Conservation (phyloP, 805 yeast genomes). For the Pichia phayaonensis region DNA sequence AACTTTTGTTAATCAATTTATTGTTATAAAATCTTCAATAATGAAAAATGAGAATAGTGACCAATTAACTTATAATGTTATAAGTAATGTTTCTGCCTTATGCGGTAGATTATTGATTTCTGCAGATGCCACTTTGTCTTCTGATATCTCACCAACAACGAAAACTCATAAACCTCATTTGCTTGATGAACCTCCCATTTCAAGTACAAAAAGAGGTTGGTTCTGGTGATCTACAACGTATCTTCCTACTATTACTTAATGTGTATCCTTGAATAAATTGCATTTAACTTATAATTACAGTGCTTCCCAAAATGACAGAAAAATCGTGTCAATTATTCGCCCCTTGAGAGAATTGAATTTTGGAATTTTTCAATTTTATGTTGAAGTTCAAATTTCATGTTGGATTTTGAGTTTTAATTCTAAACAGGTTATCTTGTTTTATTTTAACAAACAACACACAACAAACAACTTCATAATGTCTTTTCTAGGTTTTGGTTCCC, state of each 20-base stretch:
- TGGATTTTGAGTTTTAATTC: not conserved
- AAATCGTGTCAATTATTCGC: not conserved
- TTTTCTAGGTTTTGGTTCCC: constrained; percentile 61
- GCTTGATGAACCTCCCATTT: not conserved
- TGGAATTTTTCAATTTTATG: not conserved
- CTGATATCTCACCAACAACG: not conserved
- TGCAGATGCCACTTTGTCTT: constrained; percentile 35
- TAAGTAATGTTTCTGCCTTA: constrained; percentile 45
- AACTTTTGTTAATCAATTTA: constrained; percentile 69
- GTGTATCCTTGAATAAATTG: not conserved
- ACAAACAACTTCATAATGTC: constrained; percentile 38
- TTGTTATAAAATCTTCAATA: constrained; percentile 52
- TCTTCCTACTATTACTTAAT: not conserved
- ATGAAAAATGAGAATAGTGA: constrained; percentile 20
- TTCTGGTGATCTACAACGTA: constrained; percentile 6
- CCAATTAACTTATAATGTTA: constrained; percentile 32
- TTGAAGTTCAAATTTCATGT: not conserved
- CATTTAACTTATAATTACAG: not conserved
- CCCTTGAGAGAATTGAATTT: not conserved
- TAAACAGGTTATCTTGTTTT: too few species aligned
- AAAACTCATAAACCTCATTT: not conserved
- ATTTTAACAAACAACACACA: not conserved
- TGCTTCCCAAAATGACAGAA: not conserved
- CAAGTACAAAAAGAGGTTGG: constrained; percentile 2
- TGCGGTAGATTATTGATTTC: constrained; percentile 50